These are phyloP conservation scores for Fulvia fulva DNA, from an alignment of 2,329 filamentous ascomycete genomes.

Conservation along the genomic window DNA sequence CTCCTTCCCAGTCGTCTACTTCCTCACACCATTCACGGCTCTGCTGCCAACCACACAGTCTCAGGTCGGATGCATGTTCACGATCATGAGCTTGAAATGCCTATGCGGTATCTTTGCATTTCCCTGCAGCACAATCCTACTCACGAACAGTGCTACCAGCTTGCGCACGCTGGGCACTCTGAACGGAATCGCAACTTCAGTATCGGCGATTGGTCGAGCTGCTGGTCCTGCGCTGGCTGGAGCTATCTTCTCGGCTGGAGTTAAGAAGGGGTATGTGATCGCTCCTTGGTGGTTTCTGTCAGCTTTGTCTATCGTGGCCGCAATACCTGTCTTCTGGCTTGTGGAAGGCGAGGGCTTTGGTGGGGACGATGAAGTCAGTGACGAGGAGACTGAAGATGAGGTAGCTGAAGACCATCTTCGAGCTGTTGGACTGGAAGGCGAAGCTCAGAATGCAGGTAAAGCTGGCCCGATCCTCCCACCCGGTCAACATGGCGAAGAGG, in stretches of 20 bases:
- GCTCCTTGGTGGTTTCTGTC: slow-evolving; percentile 79
- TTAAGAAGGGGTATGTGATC: slow-evolving; percentile 70
- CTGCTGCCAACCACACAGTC: slow-evolving; percentile 50
- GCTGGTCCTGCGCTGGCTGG: slow-evolving; percentile 73
- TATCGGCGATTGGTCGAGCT: slow-evolving; percentile 75
- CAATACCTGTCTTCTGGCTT: slow-evolving; percentile 69
- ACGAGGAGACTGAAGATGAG: slow-evolving; percentile 33
- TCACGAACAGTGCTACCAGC: slow-evolving; percentile 80
- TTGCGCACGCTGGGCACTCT: slow-evolving; percentile 77
- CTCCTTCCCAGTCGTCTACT: slow-evolving; percentile 69
- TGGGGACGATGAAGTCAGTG: slow-evolving; percentile 37
- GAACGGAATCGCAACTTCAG: slow-evolving; percentile 83
- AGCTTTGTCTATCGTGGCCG: slow-evolving; percentile 59
- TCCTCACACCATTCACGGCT: slow-evolving; percentile 76
- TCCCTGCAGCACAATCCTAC: slow-evolving; percentile 81
- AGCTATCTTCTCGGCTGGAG: slow-evolving; percentile 68
- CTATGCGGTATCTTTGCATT: slow-evolving; percentile 78
- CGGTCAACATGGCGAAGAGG: slow-evolving; percentile 31
- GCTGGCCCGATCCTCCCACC: slow-evolving; percentile 11
- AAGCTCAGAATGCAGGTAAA: slow-evolving; percentile 24
- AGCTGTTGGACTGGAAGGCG: slow-evolving; percentile 19
- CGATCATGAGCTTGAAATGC: slow-evolving; percentile 69
- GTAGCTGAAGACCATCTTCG: slow-evolving; percentile 16
- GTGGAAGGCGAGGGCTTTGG: slow-evolving; percentile 68
- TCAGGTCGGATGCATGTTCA: slow-evolving; percentile 60